Evolutionary conservation across 192 early-diverging fungal genomes (phyloP), one percentile per base, ranked within the genome.

Genomic region (Rhizophagus clarus): DNA sequence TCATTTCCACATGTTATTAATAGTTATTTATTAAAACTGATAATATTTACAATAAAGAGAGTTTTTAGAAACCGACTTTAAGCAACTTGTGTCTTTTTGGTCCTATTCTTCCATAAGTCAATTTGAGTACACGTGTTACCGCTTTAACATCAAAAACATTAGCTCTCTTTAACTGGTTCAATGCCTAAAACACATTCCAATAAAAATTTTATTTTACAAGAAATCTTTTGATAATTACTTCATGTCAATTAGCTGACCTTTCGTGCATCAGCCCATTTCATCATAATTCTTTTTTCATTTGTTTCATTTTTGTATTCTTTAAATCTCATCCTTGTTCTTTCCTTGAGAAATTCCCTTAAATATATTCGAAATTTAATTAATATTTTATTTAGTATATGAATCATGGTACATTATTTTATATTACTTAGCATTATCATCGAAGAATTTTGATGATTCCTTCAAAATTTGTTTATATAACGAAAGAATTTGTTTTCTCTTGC

Each of bases 401-500:
- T 12, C 26, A 40, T 51, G n/a, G 10, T 42, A 34, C 5, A 31
- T 17, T 24, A 31, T 15, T 17, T 10, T 22, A 37, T 32, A 61
- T 63, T 62, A 76, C 74, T 42, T 76, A 4, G 74, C 74, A n/a
- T 76, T 17, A 47, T 61, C n/a, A 76, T 76, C 74, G 62, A 76
- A 76, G 32, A 76, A 76, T 26, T 40, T n/a, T 24, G 74, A 76
- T 29, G 74, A 61, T 63, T 76, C 74, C 10, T 40, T 76, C 26
- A 76, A 34, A 76, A 76, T 76, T 26, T 42, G n/a, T 61, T 34
- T 61, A 26, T 76, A 76, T 22, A 76, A 49, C 49, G 61, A 70
- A n/a, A 47, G 29, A 31, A 47, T 51, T 70, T 61, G 68, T 6
- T 40, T 22, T 42, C 34, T 70, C 40, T 14, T 49, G 15, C 4